Percentiles rank a stretch among this genome's conserved stretches.
Evolutionary conservation across 1,139 yeast species (phyloP).

Genomic region (Waltiozyma sp.): DNA sequence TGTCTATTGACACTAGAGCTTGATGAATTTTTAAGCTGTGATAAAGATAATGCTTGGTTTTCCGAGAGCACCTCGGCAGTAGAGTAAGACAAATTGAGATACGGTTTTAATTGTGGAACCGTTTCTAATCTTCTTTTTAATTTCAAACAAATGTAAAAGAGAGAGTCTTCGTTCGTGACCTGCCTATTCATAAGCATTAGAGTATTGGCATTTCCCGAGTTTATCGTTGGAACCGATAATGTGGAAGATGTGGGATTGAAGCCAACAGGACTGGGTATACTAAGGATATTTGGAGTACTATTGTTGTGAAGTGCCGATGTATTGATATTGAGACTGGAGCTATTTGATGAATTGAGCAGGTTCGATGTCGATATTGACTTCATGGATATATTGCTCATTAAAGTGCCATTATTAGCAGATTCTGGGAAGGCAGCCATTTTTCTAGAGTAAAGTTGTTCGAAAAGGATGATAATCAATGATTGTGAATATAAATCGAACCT

Average conservation of each 20-base stretch:
- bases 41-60: constrained; percentile 56
- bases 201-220: constrained; percentile 14
- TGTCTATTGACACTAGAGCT: constrained; percentile 4
- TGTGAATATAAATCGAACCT: too few species aligned
- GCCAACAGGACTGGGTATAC: constrained; percentile 4
- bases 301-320: not conserved
- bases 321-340: not conserved
- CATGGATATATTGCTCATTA: not conserved
- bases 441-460: too few species aligned
- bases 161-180: constrained; percentile 59
- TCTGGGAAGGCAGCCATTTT: not conserved
- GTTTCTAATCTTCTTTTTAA: constrained; percentile 47
- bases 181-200: constrained; percentile 47
- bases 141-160: constrained; percentile 59
- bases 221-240: constrained; percentile 1
- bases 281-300: constrained; percentile 3
- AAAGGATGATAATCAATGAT: too few species aligned
- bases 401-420: not conserved
- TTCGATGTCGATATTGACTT: not conserved
- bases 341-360: not conserved
- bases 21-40: constrained; percentile 22
- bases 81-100: constrained; percentile 45
- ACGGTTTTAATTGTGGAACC: constrained; percentile 66
- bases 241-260: constrained; percentile 6
- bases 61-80: constrained; percentile 63